Evolutionary conservation across 768 basidiomycete genomes (phyloP).

Genomic region (Mycena rosella): DNA sequence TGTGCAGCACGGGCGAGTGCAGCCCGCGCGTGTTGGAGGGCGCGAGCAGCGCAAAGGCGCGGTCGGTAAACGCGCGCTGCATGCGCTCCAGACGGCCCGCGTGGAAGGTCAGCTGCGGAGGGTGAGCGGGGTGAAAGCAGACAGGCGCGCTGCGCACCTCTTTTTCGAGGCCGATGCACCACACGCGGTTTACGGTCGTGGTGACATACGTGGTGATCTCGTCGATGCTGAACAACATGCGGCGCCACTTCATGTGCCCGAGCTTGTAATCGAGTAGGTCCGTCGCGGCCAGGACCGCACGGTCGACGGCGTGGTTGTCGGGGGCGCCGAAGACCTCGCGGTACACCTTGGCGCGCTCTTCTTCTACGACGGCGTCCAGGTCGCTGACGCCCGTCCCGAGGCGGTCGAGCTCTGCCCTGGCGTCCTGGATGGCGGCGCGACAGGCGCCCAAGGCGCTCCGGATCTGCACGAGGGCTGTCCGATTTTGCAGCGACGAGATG

Average conservation of each 20-base stretch:
- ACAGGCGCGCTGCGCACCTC: constrained; percentile 51
- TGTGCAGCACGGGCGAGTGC: constrained; percentile 70
- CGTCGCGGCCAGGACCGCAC: constrained; percentile 53
- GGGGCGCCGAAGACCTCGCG: constrained; percentile 52
- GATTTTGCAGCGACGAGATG: constrained; percentile 47
- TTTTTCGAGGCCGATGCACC: constrained; percentile 64
- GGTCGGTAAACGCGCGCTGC: constrained; percentile 58
- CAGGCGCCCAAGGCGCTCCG: constrained; percentile 55
- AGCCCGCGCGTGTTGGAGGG: constrained; percentile 52
- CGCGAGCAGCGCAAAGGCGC: constrained; percentile 56
- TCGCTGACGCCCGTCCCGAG: constrained; percentile 51
- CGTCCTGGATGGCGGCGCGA: constrained; percentile 45
- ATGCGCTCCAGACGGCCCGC: constrained; percentile 67
- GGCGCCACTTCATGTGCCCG: constrained; percentile 62
- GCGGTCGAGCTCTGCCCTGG: constrained; percentile 50
- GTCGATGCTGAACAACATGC: constrained; percentile 58
- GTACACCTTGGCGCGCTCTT: constrained; percentile 51
- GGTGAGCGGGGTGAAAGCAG: not conserved
- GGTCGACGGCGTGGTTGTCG: constrained; percentile 45
- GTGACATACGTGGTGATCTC: constrained; percentile 57
- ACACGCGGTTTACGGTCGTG: constrained; percentile 52
- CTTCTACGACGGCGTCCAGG: constrained; percentile 55
- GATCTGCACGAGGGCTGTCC: constrained; percentile 54
- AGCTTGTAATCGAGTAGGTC: constrained; percentile 54
- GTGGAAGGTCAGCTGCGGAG: constrained; percentile 70